Base-by-base conservation (phyloP, 495 filamentous ascomycete species). In the Xanthoparmelia taractica region DNA sequence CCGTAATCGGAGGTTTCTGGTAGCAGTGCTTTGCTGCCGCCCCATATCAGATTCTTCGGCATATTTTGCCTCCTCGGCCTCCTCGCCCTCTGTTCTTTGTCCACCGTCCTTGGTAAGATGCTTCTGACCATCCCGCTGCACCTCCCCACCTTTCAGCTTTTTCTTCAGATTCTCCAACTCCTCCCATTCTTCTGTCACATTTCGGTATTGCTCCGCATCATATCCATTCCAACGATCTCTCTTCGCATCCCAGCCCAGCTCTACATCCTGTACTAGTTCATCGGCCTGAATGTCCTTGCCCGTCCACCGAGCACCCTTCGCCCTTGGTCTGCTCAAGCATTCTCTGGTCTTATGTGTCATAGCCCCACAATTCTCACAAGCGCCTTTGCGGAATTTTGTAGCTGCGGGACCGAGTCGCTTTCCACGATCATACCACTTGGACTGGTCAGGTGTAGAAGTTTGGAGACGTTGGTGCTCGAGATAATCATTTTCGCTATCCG, bases 21-120 rank as follows among this genome's bases (percentile, higher is more conserved):
- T 96, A n/a, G 87, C 84, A 4, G 91, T 96, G 57, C 85, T 87
- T 72, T 96, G 92, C 60, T 95, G 85, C 64, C 88, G 81, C 25
- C 93, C 92, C 88, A 97, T 96, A 71, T 96, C 92, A n/a, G 90
- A 91, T 72, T 97, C 94, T 72, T 95, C 94, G 27, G 92, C 91
- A 73, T 97, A 97, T 68, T 90, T 92, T 40, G 81, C 86, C 60
- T 86, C 84, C 55, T 88, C 85, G n/a, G n/a, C n/a, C 34, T 79
- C 73, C 27, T 72, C 70, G 1, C 71, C 69, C 10, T 70, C 66
- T 34, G 72, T 67, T 36, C 52, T 60, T 13, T 67, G 70, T 17
- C 78, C 77, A 1, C 58, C 71, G 20, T 69, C 71, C 4, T 70
- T 67, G 3, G 41, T 56, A 15, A 64, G 55, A 57, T 69, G 65